phyloP scores from a whole-genome alignment of 23 red algal genomes.

The Chondrus crispus region DNA sequence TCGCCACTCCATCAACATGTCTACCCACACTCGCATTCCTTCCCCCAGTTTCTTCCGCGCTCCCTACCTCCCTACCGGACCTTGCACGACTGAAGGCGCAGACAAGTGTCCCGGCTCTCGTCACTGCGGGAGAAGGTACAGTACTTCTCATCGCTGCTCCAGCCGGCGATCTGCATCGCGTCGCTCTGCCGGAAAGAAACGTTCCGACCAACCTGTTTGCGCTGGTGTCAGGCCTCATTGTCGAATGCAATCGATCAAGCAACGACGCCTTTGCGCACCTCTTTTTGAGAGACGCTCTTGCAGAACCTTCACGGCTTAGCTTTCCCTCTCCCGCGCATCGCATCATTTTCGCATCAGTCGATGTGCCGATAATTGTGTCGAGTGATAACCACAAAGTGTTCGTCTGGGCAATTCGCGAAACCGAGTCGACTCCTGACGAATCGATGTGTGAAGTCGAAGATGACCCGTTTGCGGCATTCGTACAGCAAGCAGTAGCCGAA shows the following conservation, averaged over 20 bases:
- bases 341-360: conserved; percentile 9
- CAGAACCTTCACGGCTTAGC: not conserved
- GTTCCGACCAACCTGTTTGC: conserved; percentile 5
- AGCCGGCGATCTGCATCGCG: too few relatives aligned
- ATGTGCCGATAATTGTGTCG: conserved; percentile 28
- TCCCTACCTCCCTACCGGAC: too few relatives aligned
- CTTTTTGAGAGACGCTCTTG: conserved; percentile 13
- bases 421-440: conserved; percentile 1
- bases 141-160: too few relatives aligned
- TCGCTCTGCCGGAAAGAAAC: too few relatives aligned
- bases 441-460: not conserved
- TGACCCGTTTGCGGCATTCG: not conserved
- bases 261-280: not conserved
- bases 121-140: too few relatives aligned
- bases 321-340: conserved; percentile 7
- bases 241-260: not conserved
- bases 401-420: conserved; percentile 9
- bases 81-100: too few relatives aligned
- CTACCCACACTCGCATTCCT: not conserved
- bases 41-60: too few relatives aligned
- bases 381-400: not conserved
- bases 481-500: not conserved
- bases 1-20: not conserved
- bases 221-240: not conserved
- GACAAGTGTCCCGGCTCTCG: too few relatives aligned